These are phyloP conservation scores for Dovyalis caffra DNA, from an alignment of 345 rosid genomes.

Conservation along the genomic window DNA sequence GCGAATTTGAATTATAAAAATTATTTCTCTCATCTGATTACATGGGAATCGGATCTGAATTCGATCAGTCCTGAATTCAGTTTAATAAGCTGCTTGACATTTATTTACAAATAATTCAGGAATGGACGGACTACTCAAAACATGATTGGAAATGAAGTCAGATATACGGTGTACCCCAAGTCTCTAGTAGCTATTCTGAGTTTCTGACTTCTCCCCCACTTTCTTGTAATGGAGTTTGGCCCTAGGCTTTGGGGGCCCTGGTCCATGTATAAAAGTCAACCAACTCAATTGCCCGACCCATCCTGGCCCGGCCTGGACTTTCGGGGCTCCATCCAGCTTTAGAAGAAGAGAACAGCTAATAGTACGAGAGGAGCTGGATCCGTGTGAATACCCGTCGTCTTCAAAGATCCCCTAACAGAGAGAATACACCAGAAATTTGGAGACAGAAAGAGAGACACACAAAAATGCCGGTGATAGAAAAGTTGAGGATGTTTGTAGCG, in stretches of 20 bases:
- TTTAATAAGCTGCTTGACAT: no score
- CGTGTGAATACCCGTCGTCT: not conserved
- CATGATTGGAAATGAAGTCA: no score
- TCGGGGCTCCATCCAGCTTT: not conserved
- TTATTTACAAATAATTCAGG: no score
- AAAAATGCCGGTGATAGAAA: conserved; percentile 79
- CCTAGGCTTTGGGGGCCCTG: not conserved
- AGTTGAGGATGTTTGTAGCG: conserved; percentile 74
- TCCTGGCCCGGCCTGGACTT: not conserved
- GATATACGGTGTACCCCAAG: no score
- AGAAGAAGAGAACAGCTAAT: not conserved
- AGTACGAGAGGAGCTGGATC: not conserved
- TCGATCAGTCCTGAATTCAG: no score
- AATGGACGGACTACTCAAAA: no score
- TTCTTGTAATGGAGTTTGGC: not conserved
- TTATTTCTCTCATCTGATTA: no score
- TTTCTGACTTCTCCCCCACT: no score
- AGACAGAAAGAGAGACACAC: not conserved
- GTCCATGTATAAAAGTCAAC: not conserved
- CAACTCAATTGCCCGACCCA: no score
- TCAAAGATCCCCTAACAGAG: not conserved
- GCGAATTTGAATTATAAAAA: no score
- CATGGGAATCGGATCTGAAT: no score
- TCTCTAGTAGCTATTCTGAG: no score
- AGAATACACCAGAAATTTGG: conserved; percentile 1